These are phyloP conservation scores for Candida ficus DNA, from an alignment of 805 yeast species.

Conservation along the genomic window DNA sequence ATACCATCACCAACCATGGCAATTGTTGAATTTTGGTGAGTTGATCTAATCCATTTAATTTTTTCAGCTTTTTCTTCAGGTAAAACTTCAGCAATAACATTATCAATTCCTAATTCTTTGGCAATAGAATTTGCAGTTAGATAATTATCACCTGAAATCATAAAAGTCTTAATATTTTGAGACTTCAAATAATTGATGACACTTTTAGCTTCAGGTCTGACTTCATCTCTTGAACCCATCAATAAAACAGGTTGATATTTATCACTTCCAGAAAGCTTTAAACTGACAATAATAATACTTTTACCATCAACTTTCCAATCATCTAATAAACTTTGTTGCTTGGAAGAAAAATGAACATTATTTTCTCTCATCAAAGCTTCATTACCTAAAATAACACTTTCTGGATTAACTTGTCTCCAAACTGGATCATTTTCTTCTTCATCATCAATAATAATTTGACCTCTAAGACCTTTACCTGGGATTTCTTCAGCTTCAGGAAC, in stretches of 20 bases:
- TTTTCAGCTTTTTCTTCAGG: slow-evolving; percentile 69
- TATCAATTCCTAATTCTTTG: slow-evolving; percentile 51
- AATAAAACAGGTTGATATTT: slow-evolving; percentile 38
- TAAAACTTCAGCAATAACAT: slow-evolving; percentile 64
- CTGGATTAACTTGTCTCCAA: slow-evolving; percentile 33
- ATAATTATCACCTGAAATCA: slow-evolving; percentile 73
- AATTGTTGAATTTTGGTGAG: slow-evolving; percentile 27
- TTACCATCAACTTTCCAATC: slow-evolving; percentile 61
- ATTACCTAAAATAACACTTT: slow-evolving; percentile 49
- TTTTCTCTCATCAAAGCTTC: slow-evolving; percentile 51
- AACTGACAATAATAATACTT: slow-evolving; percentile 54
- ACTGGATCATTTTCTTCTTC: slow-evolving; percentile 13
- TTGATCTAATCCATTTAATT: slow-evolving; percentile 48
- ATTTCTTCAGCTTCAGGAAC: slow-evolving; percentile 46
- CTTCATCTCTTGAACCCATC: slow-evolving; percentile 56
- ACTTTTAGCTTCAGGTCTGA: slow-evolving; percentile 49
- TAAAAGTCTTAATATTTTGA: slow-evolving; percentile 54
- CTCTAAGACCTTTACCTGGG: slow-evolving; percentile 57
- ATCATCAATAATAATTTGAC: slow-evolving; percentile 29
- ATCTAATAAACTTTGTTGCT: slow-evolving; percentile 31
- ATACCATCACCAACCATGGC: slow-evolving; percentile 87
- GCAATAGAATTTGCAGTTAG: slow-evolving; percentile 68
- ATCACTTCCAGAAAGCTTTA: slow-evolving; percentile 29
- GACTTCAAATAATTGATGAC: slow-evolving; percentile 40
- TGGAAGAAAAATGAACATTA: slow-evolving; percentile 32